A percentile compares a stretch with the other conserved stretches of the same genome.
Conservation (phyloP, 129 eudicot species). For the carrot (Daucus carota) region DNA sequence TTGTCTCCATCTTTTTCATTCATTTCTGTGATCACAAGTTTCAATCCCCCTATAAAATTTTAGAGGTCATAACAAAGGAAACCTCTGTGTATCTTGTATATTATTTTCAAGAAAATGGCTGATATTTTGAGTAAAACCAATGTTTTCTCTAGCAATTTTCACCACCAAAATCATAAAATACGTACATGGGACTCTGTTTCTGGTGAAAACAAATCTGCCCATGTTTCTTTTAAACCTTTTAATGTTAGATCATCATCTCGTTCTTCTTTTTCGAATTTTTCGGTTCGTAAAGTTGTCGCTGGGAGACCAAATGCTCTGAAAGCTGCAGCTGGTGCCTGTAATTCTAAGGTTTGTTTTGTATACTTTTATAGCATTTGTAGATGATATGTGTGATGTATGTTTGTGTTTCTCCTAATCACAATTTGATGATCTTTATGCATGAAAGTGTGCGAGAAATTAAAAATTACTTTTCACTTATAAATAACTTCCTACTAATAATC, state of each 20-base stretch:
- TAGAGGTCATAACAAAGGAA: not conserved
- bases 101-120: not conserved
- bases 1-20: not conserved
- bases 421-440: too few relatives aligned
- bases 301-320: not conserved
- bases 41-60: not conserved
- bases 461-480: too few relatives aligned
- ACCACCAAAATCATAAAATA: not conserved
- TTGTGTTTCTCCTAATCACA: too few relatives aligned
- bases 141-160: not conserved
- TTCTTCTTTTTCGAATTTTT: not conserved
- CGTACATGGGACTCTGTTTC: constrained; percentile 4
- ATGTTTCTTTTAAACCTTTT: not conserved
- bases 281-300: not conserved
- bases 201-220: not conserved
- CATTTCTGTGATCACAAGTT: not conserved
- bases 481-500: too few relatives aligned
- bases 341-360: not conserved
- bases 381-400: too few relatives aligned
- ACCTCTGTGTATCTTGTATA: not conserved
- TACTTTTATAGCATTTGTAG: too few relatives aligned
- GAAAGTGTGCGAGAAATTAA: too few relatives aligned
- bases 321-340: not conserved
- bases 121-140: not conserved
- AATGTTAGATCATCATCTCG: not conserved